A percentile compares a stretch with the other conserved stretches of the same genome.
Evolutionary conservation across 352 stramenopile genomes (phyloP).

Genomic region (Pythium monospermum): DNA sequence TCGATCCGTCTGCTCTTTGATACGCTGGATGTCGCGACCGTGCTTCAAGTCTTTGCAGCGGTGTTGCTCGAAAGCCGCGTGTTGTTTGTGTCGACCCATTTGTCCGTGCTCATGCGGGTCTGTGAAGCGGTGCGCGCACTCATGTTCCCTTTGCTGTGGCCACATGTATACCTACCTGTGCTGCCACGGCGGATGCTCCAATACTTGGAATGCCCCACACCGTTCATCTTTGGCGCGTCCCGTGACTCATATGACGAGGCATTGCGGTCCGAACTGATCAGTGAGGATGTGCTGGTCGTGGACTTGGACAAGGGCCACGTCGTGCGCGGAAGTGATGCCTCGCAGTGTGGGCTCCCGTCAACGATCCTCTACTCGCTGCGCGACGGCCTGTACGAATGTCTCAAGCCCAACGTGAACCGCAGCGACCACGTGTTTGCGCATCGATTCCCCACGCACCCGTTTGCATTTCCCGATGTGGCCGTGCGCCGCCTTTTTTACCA

Average conservation of each 20-base stretch:
- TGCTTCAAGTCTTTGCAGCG: conserved; percentile 73
- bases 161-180: conserved; percentile 83
- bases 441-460: conserved; percentile 30
- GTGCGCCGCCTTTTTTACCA: conserved; percentile 66
- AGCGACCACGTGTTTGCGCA: conserved; percentile 32
- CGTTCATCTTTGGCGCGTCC: conserved; percentile 81
- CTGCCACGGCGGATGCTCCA: conserved; percentile 74
- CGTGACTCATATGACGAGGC: conserved; percentile 55
- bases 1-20: conserved; percentile 78
- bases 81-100: conserved; percentile 73
- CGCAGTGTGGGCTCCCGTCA: conserved; percentile 12
- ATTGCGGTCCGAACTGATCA: conserved; percentile 48
- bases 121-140: conserved; percentile 71
- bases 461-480: conserved; percentile 68
- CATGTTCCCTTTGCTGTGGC: conserved; percentile 85
- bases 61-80: conserved; percentile 79
- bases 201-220: conserved; percentile 82
- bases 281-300: conserved; percentile 67
- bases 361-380: conserved; percentile 20
- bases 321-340: conserved; percentile 12
- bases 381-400: conserved; percentile 23
- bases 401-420: conserved; percentile 29
- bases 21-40: conserved; percentile 65
- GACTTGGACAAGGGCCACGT: conserved; percentile 40
- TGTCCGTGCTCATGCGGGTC: conserved; percentile 80